A percentile compares a stretch with the other conserved stretches of the same genome.
phyloP scores from a whole-genome alignment of 2,329 filamentous ascomycete genomes.

The Blumeria hordei region DNA sequence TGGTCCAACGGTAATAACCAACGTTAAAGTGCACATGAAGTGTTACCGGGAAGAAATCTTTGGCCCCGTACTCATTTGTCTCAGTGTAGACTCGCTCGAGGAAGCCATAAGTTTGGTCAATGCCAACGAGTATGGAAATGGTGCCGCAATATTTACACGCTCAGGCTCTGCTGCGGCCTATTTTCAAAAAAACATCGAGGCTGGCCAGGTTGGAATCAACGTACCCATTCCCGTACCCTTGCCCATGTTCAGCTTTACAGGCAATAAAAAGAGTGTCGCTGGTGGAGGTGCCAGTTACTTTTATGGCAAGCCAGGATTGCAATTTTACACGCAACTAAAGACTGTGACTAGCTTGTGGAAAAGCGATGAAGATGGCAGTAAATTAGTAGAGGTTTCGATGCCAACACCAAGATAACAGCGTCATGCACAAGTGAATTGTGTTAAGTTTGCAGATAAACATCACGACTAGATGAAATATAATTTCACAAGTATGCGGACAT shows the following conservation, averaged over 20 bases:
- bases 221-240: conserved; percentile 50
- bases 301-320: conserved; percentile 77
- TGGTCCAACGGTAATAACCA: conserved; percentile 59
- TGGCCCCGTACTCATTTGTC: conserved; percentile 59
- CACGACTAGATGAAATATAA: too few species aligned
- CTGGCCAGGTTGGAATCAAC: conserved; percentile 69
- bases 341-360: conserved; percentile 88
- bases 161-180: conserved; percentile 52
- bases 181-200: conserved; percentile 63
- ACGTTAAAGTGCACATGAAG: conserved; percentile 58
- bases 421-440: background rate
- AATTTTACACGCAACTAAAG: conserved; percentile 95
- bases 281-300: conserved; percentile 85
- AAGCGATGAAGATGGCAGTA: conserved; percentile 59
- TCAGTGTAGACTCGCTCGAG: conserved; percentile 55
- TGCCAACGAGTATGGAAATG: conserved; percentile 68
- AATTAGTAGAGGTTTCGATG: conserved; percentile 76
- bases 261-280: conserved; percentile 73
- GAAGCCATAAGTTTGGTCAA: conserved; percentile 67
- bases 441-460: too few species aligned
- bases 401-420: conserved; percentile 27
- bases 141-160: conserved; percentile 62
- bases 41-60: conserved; percentile 78
- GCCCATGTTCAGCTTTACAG: conserved; percentile 49
- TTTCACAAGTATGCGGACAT: too few species aligned